phyloP scores from a whole-genome alignment of 768 basidiomycete genomes.

The Rhodotorula paludigena region DNA sequence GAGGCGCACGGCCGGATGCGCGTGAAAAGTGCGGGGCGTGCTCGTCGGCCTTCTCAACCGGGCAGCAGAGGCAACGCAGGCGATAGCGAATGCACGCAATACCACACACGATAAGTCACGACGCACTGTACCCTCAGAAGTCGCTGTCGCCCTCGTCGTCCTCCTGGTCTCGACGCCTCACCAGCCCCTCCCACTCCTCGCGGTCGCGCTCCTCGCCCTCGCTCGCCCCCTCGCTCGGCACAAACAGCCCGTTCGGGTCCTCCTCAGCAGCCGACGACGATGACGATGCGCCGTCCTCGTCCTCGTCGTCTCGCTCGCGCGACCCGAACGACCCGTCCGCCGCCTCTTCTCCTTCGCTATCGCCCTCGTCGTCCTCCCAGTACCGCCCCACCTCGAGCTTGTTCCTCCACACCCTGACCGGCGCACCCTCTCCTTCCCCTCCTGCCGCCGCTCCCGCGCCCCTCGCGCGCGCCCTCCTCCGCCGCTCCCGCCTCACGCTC shows the following conservation, averaged over 20 bases:
- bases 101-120: neutral
- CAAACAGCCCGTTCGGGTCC: conserved; percentile 6
- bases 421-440: too few relatives aligned
- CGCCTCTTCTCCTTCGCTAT: neutral
- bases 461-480: neutral
- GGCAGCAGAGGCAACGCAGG: neutral
- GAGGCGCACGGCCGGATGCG: too few relatives aligned
- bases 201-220: neutral
- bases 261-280: neutral
- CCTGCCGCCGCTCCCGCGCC: neutral
- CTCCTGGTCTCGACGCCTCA: neutral
- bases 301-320: neutral
- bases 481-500: neutral
- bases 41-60: conserved; percentile 4
- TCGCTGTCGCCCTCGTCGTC: neutral
- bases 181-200: neutral
- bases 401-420: conserved; percentile 14
- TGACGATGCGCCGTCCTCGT: neutral
- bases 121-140: neutral
- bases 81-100: neutral
- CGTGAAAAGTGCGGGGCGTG: too few relatives aligned
- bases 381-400: conserved; percentile 9
- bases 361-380: neutral
- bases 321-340: neutral
- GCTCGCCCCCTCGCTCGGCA: neutral